Evolutionary conservation across 2,329 filamentous ascomycete genomes (phyloP).

Genomic region (Chlorencoelia australis): DNA sequence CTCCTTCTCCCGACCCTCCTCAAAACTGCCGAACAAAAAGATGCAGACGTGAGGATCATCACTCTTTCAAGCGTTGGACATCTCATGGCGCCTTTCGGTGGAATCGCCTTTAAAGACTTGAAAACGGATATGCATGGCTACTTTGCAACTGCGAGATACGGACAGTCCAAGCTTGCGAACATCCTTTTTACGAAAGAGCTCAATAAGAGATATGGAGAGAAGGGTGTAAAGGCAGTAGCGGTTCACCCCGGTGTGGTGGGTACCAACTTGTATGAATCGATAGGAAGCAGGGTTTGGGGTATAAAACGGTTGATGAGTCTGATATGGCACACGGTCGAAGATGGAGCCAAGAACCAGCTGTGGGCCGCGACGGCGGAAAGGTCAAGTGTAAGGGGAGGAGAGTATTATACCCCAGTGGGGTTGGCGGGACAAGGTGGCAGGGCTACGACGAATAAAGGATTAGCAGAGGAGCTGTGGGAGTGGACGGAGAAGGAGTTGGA

Average conservation of each 20-base stretch:
- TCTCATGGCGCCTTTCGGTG: neutral
- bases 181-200: slow-evolving; percentile 34
- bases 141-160: slow-evolving; percentile 26
- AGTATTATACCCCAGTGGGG: slow-evolving; percentile 32
- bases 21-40: slow-evolving; percentile 15
- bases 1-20: slow-evolving; percentile 28
- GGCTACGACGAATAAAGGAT: slow-evolving; percentile 18
- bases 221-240: slow-evolving; percentile 27
- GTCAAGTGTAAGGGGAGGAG: slow-evolving; percentile 22
- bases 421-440: slow-evolving; percentile 20
- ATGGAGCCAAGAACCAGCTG: slow-evolving; percentile 33
- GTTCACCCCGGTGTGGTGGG: slow-evolving; percentile 32
- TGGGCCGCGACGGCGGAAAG: slow-evolving; percentile 28
- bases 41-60: slow-evolving; percentile 12
- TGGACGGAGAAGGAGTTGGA: slow-evolving; percentile 26
- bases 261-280: slow-evolving; percentile 8
- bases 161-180: slow-evolving; percentile 39
- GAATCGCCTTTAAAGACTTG: slow-evolving; percentile 24
- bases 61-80: slow-evolving; percentile 5
- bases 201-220: slow-evolving; percentile 28
- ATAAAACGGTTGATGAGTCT: slow-evolving; percentile 1
- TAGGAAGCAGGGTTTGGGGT: slow-evolving; percentile 3
- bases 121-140: slow-evolving; percentile 5
- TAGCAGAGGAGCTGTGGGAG: slow-evolving; percentile 28
- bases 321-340: too few relatives aligned